A percentile compares a stretch with the other conserved stretches of the same genome.
Evolutionary conservation across 495 filamentous ascomycete genomes (phyloP).

Genomic region (Penicillium goetzii): DNA sequence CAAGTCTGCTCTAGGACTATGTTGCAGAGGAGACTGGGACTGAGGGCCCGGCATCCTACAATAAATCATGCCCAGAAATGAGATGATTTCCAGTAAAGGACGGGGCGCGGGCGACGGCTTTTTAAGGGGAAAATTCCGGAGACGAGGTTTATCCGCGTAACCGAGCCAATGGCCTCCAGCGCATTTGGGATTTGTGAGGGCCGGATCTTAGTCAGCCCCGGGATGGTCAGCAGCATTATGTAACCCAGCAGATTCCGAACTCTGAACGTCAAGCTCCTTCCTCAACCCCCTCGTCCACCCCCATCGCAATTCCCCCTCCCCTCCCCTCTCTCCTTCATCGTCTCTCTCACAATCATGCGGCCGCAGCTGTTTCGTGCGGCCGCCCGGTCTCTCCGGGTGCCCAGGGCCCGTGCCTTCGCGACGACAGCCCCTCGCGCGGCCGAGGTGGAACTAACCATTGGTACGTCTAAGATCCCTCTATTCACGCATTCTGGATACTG

Average conservation of each 20-base stretch:
- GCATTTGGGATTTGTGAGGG: constrained; percentile 37
- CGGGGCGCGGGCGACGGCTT: constrained; percentile 15
- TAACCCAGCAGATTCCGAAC: constrained; percentile 39
- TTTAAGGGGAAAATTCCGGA: constrained; percentile 23
- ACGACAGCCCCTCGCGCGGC: constrained; percentile 71
- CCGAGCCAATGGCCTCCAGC: constrained; percentile 33
- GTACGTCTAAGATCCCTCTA: constrained; percentile 52
- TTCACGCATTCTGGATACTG: constrained; percentile 28
- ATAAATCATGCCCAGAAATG: constrained; percentile 78
- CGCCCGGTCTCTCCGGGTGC: constrained; percentile 72
- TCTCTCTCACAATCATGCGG: constrained; percentile 70
- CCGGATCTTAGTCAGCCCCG: constrained; percentile 25
- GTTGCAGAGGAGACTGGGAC: constrained; percentile 65
- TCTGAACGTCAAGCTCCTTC: constrained; percentile 37
- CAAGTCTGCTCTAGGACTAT: constrained; percentile 61
- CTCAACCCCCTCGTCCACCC: constrained; percentile 25
- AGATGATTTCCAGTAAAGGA: constrained; percentile 55
- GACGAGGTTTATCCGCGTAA: constrained; percentile 36
- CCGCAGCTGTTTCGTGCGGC: constrained; percentile 84
- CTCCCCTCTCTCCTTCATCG: constrained; percentile 39
- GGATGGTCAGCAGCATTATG: constrained; percentile 40
- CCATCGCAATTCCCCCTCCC: constrained; percentile 34
- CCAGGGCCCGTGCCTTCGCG: constrained; percentile 71
- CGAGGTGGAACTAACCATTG: constrained; percentile 94
- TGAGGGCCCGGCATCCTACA: constrained; percentile 70